Conservation (phyloP, 495 filamentous ascomycete genomes). For the Neurospora sp. region DNA sequence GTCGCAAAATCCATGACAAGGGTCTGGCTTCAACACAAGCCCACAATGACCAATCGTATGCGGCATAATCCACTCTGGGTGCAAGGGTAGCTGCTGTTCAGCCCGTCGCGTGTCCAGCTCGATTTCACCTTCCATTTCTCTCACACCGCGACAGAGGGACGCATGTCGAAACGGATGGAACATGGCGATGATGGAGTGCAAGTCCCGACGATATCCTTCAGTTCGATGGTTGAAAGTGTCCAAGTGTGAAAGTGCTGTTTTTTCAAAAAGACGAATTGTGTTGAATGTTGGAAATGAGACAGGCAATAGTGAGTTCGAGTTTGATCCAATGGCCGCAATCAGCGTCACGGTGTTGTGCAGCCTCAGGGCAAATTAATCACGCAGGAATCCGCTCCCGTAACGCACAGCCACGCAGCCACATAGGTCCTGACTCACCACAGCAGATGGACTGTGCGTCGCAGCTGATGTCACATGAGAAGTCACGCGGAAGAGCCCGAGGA, state of each 20-base stretch:
- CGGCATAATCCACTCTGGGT: not conserved
- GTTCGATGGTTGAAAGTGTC: not conserved
- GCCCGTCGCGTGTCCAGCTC: not conserved
- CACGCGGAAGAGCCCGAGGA: not conserved
- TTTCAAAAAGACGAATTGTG: not conserved
- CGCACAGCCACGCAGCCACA: not conserved
- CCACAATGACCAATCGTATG: conserved; percentile 5
- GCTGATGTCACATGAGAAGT: conserved; percentile 1
- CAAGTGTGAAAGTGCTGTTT: not conserved
- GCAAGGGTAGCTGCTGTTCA: not conserved
- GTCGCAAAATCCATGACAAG: conserved; percentile 2
- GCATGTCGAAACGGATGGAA: not conserved
- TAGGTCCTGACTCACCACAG: not conserved
- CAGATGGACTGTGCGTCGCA: not conserved
- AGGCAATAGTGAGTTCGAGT: not conserved
- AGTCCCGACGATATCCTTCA: not conserved
- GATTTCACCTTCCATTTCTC: not conserved
- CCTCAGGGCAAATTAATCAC: not conserved
- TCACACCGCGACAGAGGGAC: not conserved
- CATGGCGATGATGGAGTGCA: not conserved
- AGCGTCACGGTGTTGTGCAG: not conserved
- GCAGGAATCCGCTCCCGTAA: not conserved
- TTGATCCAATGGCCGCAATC: not conserved
- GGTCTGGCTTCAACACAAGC: conserved; percentile 3
- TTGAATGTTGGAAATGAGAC: not conserved